Percentiles rank a stretch among this genome's conserved stretches.
These are phyloP conservation scores for Tolypocladium ovalisporum DNA, from an alignment of 2,329 filamentous ascomycete genomes.

Conservation along the genomic window DNA sequence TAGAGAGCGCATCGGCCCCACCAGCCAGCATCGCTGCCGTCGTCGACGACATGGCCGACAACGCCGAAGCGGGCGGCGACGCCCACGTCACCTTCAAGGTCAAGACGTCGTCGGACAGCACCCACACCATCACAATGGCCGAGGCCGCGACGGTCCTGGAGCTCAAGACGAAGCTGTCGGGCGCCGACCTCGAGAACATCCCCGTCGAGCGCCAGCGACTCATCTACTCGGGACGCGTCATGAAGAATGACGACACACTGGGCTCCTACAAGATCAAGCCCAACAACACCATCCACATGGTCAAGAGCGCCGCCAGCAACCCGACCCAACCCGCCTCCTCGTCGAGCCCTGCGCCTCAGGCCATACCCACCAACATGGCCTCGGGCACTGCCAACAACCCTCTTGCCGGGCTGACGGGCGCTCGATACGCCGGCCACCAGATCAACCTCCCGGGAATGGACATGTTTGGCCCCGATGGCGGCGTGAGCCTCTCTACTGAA, in stretches of 20 bases:
- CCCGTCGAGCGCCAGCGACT: slow-evolving; percentile 82
- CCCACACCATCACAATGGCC: slow-evolving; percentile 71
- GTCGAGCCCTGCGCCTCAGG: slow-evolving; percentile 29
- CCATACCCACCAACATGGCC: slow-evolving; percentile 63
- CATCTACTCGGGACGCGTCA: slow-evolving; percentile 93
- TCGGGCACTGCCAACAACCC: slow-evolving; percentile 80
- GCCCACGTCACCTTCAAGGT: slow-evolving; percentile 88
- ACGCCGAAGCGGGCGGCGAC: slow-evolving; percentile 49
- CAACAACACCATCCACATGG: slow-evolving; percentile 90
- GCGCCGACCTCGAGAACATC: slow-evolving; percentile 73
- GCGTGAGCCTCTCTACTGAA: slow-evolving; percentile 48
- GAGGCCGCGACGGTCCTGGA: slow-evolving; percentile 69
- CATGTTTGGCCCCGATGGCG: slow-evolving; percentile 88
- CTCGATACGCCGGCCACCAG: slow-evolving; percentile 77
- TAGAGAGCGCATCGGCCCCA: background rate
- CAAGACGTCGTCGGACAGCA: slow-evolving; percentile 88
- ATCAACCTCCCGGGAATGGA: slow-evolving; percentile 78
- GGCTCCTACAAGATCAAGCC: slow-evolving; percentile 88
- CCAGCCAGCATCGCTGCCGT: slow-evolving; percentile 1
- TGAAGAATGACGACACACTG: slow-evolving; percentile 88
- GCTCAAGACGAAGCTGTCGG: slow-evolving; percentile 80
- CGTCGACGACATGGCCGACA: slow-evolving; percentile 50
- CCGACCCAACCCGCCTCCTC: slow-evolving; percentile 32
- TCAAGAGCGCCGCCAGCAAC: slow-evolving; percentile 92
- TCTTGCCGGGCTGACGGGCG: slow-evolving; percentile 81